phyloP scores from a whole-genome alignment of 768 basidiomycete genomes.

The Tremella mesenterica region DNA sequence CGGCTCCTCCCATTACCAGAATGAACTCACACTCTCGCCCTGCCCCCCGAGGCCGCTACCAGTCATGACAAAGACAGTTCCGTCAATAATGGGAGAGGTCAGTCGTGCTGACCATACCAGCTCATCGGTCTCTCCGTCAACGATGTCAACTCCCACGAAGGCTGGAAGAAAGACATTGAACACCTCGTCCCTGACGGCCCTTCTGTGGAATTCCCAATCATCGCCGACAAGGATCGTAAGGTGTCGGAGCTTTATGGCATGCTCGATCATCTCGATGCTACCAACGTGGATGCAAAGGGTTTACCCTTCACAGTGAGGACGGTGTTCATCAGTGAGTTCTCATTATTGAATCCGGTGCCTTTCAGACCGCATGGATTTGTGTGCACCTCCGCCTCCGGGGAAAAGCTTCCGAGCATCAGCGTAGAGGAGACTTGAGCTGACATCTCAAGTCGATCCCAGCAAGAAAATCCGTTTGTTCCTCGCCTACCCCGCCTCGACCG shows the following conservation, averaged over 20 bases:
- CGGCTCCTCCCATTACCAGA: too few relatives aligned
- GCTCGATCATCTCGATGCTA: slow-evolving; percentile 90
- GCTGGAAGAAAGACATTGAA: slow-evolving; percentile 72
- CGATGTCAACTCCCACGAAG: slow-evolving; percentile 68
- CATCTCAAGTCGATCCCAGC: slow-evolving; percentile 66
- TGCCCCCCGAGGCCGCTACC: too few relatives aligned
- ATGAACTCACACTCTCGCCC: too few relatives aligned
- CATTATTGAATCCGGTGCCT: too few relatives aligned
- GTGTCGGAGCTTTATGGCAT: slow-evolving; percentile 81
- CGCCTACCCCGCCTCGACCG: slow-evolving; percentile 90
- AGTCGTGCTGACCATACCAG: too few relatives aligned
- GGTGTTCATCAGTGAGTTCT: slow-evolving; percentile 68
- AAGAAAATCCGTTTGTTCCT: slow-evolving; percentile 84
- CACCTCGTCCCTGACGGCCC: slow-evolving; percentile 53
- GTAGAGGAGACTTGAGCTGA: background rate
- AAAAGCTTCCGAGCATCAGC: background rate
- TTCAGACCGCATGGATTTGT: background rate
- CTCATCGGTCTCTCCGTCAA: slow-evolving; percentile 72
- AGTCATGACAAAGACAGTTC: too few relatives aligned
- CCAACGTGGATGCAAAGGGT: slow-evolving; percentile 52
- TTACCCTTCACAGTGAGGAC: slow-evolving; percentile 96
- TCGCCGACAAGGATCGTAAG: slow-evolving; percentile 81
- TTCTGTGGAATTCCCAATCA: slow-evolving; percentile 85
- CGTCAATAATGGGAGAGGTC: background rate
- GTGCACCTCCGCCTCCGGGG: background rate